Base-by-base conservation (phyloP, 345 rosid species). In the Hibiscus mutabilis region DNA sequence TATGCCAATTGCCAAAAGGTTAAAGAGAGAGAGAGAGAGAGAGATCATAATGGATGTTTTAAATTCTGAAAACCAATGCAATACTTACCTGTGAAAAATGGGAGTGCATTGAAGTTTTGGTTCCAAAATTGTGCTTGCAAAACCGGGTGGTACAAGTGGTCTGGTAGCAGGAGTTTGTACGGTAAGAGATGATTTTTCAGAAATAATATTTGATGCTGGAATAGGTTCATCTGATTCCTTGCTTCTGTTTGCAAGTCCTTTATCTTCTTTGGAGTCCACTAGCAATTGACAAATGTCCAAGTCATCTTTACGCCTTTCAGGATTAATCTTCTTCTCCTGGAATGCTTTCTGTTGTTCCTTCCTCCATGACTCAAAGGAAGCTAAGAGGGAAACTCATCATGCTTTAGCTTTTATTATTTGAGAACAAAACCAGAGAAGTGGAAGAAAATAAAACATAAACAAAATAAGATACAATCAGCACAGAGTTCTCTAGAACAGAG, bases 131-230 rank as follows among this genome's bases (percentile, higher is more conserved):
- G 85, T 33, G 74, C 82, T 78, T 6, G 88, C 72, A 83, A 95
- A 95, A 62, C 99, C 98, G 4, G 99, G 99, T 51, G 99, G 99
- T 73, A 95, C 99, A 80, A 88, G 97, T 71, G 99, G 99, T 78
- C 96, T 86, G 67, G 92, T 78, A 69, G 87, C 90, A 75, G 80
- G 83, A 67, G 79, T 79, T 79, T 84, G 89, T 21, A 80, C 56
- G 61, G 83, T 75, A 31, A 80, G 40, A 74, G 81, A 68, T 69
- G 81, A 60, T 78, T 84, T 86, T 5, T 83, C 80, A 52, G 83
- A 76, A 58, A 80, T 84, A 72, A 35, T 74, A 56, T 29, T 72
- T 60, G 77, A 47, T 18, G 71, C 46, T n/a, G 77, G 76, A 19
- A 75, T 75, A 63, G 69, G 76, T 75, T 72, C 68, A 75, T 84